Evolutionary conservation across 768 basidiomycete species (phyloP).

Genomic region (Tylopilus balloui): DNA sequence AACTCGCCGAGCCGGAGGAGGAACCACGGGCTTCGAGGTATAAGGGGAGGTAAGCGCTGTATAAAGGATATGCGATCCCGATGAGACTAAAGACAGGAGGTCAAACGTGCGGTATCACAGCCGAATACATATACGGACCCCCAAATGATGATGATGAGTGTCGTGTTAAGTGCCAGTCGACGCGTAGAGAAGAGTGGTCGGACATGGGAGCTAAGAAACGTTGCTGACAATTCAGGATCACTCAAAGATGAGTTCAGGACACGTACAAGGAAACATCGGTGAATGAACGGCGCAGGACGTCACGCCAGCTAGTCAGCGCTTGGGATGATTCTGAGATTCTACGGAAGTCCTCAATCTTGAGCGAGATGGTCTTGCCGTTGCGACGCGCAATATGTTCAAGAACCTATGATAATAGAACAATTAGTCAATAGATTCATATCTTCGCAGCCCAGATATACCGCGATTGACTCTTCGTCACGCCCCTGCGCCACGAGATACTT

Average conservation of each 20-base stretch:
- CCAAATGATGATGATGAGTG: slow-evolving; percentile 49
- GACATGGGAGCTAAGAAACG: slow-evolving; percentile 38
- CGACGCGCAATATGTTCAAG: slow-evolving; percentile 45
- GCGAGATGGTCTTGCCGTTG: slow-evolving; percentile 43
- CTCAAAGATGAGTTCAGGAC: not conserved
- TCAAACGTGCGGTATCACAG: not conserved
- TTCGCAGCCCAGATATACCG: slow-evolving; percentile 23
- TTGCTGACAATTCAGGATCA: not conserved
- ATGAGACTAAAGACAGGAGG: slow-evolving; percentile 32
- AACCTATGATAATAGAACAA: slow-evolving; percentile 33
- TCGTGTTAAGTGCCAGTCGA: slow-evolving; percentile 43
- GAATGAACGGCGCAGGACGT: slow-evolving; percentile 33
- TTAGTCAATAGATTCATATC: not conserved
- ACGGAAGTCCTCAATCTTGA: slow-evolving; percentile 43
- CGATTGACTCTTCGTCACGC: slow-evolving; percentile 52
- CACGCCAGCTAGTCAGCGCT: slow-evolving; percentile 14
- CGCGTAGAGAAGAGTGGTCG: slow-evolving; percentile 45
- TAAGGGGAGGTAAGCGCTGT: slow-evolving; percentile 47
- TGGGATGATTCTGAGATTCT: slow-evolving; percentile 23
- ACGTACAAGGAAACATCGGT: slow-evolving; percentile 39
- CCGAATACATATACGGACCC: slow-evolving; percentile 31
- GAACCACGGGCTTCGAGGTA: slow-evolving; percentile 39
- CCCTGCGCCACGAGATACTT: slow-evolving; percentile 58
- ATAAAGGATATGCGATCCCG: slow-evolving; percentile 52
- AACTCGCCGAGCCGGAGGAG: slow-evolving; percentile 16